These are phyloP conservation scores for Tetrahymena thermophila DNA, from an alignment of 73 alveolate species.

Conservation along the genomic window DNA sequence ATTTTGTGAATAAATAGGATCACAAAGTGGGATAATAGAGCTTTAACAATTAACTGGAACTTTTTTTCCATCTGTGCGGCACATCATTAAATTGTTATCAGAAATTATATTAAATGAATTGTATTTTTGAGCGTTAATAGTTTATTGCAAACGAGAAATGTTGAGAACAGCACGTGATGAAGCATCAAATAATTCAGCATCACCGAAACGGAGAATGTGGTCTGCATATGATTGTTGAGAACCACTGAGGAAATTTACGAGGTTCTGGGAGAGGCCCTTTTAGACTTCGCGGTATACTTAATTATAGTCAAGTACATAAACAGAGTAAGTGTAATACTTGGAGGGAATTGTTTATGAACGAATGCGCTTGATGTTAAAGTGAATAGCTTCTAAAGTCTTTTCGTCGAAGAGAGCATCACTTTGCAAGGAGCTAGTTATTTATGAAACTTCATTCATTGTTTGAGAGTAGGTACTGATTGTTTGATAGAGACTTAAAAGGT, in stretches of 20 bases:
- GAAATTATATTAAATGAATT: background rate
- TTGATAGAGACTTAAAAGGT: background rate
- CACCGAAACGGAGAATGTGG: background rate
- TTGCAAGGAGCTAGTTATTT: background rate
- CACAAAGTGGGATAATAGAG: background rate
- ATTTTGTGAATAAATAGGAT: background rate
- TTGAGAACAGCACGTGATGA: background rate
- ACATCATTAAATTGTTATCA: background rate
- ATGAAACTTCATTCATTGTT: background rate
- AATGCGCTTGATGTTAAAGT: background rate
- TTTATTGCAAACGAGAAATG: background rate
- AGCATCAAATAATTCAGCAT: background rate
- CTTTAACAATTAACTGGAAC: background rate
- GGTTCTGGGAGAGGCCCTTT: constrained; percentile 4
- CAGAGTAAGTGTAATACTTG: background rate
- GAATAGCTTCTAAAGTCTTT: background rate
- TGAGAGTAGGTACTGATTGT: background rate
- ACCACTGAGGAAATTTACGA: background rate
- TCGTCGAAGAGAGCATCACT: background rate
- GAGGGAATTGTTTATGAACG: background rate
- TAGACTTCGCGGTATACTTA: background rate
- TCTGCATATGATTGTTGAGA: background rate
- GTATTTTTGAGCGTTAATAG: background rate
- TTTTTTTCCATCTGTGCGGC: background rate
- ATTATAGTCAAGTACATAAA: background rate